Base-by-base conservation (phyloP, 805 yeast species). In the Wickerhamomyces alni region DNA sequence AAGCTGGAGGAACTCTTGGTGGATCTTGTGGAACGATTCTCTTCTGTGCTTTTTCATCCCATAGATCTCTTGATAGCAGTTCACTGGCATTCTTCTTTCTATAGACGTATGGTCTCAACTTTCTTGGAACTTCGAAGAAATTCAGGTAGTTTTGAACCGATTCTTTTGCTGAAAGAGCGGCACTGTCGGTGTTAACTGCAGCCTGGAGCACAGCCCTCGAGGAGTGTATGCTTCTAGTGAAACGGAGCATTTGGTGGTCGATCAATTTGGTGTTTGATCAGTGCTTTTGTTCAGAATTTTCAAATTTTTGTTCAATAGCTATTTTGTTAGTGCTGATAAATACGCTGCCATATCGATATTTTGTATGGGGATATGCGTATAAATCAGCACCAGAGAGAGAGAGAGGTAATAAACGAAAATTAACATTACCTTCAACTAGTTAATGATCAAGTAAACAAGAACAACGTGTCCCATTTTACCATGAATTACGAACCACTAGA, bases 61-160 rank as follows among this genome's bases (percentile, higher is more conserved):
- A 64, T 26, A 65, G 33, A 43, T 66, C 70, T 62, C 66, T 61
- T 10, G 67, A 56, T 29, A 66, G 39, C 31, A 68, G 47, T 36
- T 50, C 59, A 22, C 63, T 56, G 3, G 68, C 59, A 45, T 68
- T 67, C 39, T 58, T 64, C 28, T 63, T 61, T 49, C 70, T 62
- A 48, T 68, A 67, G 19, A 68, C 62, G 34, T 60, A 52, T 6
- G 69, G 67, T 51, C 62, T 65, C 24, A 64, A 37, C 3, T 52
- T 41, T 32, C 50, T 56, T 22, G 57, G 52, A 2, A 69, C 62
- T 29, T 54, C 55, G 47, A 59, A 59, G 45, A 60, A 68, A 17
- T 51, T 47, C 37, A 61, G 55, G 39, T 55, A 65, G 1, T 59
- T 50, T 3, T 57, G 55, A n/a, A 66, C 43, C 42, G 53, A 51